Evolutionary conservation across 2,329 filamentous ascomycete species (phyloP), one percentile per base, ranked within the genome.

Genomic region (Sporothrix curviconia): DNA sequence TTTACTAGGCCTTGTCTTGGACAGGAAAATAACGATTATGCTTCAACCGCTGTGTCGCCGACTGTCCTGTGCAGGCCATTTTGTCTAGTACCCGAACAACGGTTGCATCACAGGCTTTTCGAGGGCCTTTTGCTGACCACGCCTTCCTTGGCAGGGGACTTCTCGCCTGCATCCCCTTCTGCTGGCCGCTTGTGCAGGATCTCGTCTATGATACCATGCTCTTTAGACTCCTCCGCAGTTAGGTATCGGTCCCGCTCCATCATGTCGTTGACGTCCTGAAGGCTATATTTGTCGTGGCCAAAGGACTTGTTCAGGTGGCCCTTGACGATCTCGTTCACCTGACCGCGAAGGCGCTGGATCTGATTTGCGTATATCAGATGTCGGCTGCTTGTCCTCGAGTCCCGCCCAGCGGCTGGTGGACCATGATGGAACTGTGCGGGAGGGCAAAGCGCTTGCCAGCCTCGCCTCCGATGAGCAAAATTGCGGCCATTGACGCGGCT

Each of bases 191-290:
- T 80, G 47, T 84, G 79, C 65, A 99, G 69, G 60, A 99, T 92
- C 74, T 92, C 85, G 70, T 99, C 94, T 61, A 99, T 85, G 65
- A 99, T 89, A 0, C 94, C 94, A 72, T 95, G 81, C 52, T 95
- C 90, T 66, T 90, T 77, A 8, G 94, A 94, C 75, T 99, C 92
- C 46, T 90, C 77, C 0, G 92, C 91, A 56, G 87, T 87, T 80
- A 99, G 81, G 66, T 96, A 97, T 68, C 94, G 94, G 71, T 99
- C 94, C 58, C 94, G 79, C 76, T 99, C 94, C 92, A 99, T 97
- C 71, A 96, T 81, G 69, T 86, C 90, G 72, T 94, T 92, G 67
- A 99, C 88, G 67, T 95, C 88, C 50, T 91, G 85, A 36, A 95
- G 67, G 34, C 79, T 85, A 70, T 90, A 85, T 71, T 90, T 89